A percentile compares a stretch with the other conserved stretches of the same genome.
These are phyloP conservation scores for Morella rubra DNA, from an alignment of 306 rosid species.

Conservation along the genomic window DNA sequence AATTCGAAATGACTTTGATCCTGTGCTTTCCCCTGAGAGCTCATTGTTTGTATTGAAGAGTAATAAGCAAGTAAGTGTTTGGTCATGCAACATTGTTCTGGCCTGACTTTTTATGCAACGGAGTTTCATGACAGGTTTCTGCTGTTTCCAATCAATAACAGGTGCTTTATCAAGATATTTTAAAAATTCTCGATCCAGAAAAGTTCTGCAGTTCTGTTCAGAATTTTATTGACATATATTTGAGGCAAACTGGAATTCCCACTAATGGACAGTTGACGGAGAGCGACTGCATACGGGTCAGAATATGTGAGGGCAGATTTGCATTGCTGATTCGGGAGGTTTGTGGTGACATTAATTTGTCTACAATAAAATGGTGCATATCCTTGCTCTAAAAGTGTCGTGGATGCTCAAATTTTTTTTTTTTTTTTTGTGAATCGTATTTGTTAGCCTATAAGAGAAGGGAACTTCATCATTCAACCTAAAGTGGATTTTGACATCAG, in stretches of 20 bases:
- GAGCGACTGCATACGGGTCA: constrained; percentile 91
- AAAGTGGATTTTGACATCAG: constrained; percentile 98
- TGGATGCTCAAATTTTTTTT: not conserved
- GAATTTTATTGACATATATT: constrained; percentile 89
- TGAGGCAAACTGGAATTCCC: constrained; percentile 91
- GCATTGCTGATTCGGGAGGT: constrained; percentile 97
- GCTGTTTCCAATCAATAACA: constrained; percentile 41
- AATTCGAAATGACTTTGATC: constrained; percentile 99
- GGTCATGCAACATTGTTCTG: constrained; percentile 17
- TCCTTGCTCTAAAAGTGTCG: not conserved
- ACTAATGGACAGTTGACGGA: constrained; percentile 81
- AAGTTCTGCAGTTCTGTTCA: constrained; percentile 96
- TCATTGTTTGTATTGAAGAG: constrained; percentile 95
- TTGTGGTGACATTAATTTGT: constrained; percentile 19
- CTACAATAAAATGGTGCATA: not conserved
- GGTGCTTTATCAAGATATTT: constrained; percentile 90
- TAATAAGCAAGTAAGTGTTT: constrained; percentile 68
- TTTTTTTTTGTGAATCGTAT: constrained; percentile 25
- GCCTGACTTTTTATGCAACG: constrained; percentile 7
- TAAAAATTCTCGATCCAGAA: constrained; percentile 83
- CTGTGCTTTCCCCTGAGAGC: constrained; percentile 98
- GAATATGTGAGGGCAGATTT: constrained; percentile 99
- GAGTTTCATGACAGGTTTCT: constrained; percentile 25
- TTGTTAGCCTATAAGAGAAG: constrained; percentile 93
- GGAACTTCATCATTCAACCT: constrained; percentile 97